Percentiles rank a stretch among this genome's conserved stretches.
Evolutionary conservation across 2,329 filamentous ascomycete genomes (phyloP).

Genomic region (Colletotrichum graminicola): DNA sequence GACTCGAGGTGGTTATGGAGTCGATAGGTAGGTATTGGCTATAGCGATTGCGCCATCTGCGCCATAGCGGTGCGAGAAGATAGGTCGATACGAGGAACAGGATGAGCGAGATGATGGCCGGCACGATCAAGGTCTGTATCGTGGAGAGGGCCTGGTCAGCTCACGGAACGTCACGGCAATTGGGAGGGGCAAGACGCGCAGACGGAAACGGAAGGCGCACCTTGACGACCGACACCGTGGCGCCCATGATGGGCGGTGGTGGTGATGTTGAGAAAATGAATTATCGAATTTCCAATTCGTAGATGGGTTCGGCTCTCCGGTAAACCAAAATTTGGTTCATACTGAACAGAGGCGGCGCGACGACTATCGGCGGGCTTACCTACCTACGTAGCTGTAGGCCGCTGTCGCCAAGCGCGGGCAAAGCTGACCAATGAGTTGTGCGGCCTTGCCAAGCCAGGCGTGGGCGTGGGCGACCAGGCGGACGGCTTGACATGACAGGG

Average conservation of each 20-base stretch:
- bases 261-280: conserved; percentile 5
- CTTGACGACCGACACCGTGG: conserved; percentile 53
- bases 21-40: conserved; percentile 80
- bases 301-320: neutral
- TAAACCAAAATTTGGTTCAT: neutral
- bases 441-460: conserved; percentile 24
- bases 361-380: conserved; percentile 17
- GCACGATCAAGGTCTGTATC: conserved; percentile 75
- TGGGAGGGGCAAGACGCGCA: conserved; percentile 45
- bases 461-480: neutral
- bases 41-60: conserved; percentile 77
- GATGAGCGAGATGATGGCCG: conserved; percentile 76
- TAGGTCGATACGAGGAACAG: conserved; percentile 77
- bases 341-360: neutral
- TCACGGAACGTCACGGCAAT: neutral
- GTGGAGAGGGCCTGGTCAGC: conserved; percentile 29
- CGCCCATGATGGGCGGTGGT: conserved; percentile 48
- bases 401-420: conserved; percentile 24
- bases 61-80: conserved; percentile 76
- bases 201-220: conserved; percentile 41
- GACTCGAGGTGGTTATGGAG: conserved; percentile 69
- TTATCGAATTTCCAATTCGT: conserved; percentile 6
- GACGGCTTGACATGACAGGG: conserved; percentile 31
- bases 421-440: conserved; percentile 25
- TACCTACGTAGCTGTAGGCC: conserved; percentile 8